phyloP scores from a whole-genome alignment of 2,329 filamentous ascomycete species.

The Fusarium circinatum region DNA sequence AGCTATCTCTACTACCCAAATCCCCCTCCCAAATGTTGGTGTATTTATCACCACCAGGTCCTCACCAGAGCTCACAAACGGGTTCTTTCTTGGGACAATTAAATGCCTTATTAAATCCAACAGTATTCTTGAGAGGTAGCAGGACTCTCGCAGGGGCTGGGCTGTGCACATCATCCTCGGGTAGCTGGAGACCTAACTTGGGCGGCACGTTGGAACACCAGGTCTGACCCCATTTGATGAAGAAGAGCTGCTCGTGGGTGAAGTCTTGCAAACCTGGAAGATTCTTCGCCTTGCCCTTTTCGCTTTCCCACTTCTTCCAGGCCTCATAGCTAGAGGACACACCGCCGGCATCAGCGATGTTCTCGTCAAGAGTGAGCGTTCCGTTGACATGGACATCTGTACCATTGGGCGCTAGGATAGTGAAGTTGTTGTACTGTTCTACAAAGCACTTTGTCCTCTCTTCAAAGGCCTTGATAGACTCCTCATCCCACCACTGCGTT shows the following conservation, averaged over 20 bases:
- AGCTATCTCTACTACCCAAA: accelerated
- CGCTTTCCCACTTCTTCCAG: conserved; percentile 68
- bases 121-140: conserved; percentile 74
- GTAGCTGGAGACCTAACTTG: conserved; percentile 56
- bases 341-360: conserved; percentile 77
- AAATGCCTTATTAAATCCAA: conserved; percentile 76
- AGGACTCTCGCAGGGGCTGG: conserved; percentile 70
- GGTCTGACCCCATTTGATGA: conserved; percentile 70
- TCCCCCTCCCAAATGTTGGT: not conserved
- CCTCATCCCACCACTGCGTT: conserved; percentile 73
- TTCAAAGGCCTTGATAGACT: conserved; percentile 67
- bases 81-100: conserved; percentile 73
- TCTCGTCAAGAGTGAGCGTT: conserved; percentile 72
- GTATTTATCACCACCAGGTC: accelerated
- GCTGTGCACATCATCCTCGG: conserved; percentile 71
- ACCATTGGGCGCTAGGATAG: conserved; percentile 64
- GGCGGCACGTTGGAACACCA: conserved; percentile 73
- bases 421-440: conserved; percentile 72
- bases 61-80: conserved; percentile 75
- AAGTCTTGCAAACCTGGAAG: conserved; percentile 72
- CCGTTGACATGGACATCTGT: conserved; percentile 71
- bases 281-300: conserved; percentile 58
- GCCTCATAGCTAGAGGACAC: conserved; percentile 70
- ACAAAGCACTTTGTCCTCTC: conserved; percentile 72
- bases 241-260: conserved; percentile 76